Percentiles rank a stretch among this genome's conserved stretches.
phyloP scores from a whole-genome alignment of 2,329 filamentous ascomycete genomes.

The Thielaviopsis musarum region DNA sequence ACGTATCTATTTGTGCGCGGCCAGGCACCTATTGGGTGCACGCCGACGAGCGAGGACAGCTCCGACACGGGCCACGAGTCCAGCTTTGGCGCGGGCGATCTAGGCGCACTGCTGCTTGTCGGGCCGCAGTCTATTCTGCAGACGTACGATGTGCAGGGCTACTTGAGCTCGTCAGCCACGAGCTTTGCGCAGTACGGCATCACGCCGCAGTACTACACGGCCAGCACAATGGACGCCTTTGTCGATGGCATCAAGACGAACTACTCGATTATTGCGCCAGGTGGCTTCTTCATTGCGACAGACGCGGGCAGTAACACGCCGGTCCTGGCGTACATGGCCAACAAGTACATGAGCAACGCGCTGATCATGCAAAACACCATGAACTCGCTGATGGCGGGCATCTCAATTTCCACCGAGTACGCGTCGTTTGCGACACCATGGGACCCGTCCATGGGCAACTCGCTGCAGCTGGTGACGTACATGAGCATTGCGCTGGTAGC shows the following conservation, averaged over 20 bases:
- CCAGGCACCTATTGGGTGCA: slow-evolving; percentile 20
- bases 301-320: slow-evolving; percentile 34
- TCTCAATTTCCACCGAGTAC: slow-evolving; percentile 54
- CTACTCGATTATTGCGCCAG: slow-evolving; percentile 54
- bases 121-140: slow-evolving; percentile 3
- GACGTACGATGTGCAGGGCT: neutral
- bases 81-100: slow-evolving; percentile 20
- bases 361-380: slow-evolving; percentile 50
- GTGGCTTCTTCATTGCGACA: slow-evolving; percentile 58
- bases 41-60: slow-evolving; percentile 25
- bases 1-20: slow-evolving; percentile 58
- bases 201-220: slow-evolving; percentile 18
- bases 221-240: slow-evolving; percentile 50
- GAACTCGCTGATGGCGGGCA: slow-evolving; percentile 48
- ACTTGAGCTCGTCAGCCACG: slow-evolving; percentile 3
- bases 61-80: slow-evolving; percentile 19
- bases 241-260: slow-evolving; percentile 43
- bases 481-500: slow-evolving; percentile 62
- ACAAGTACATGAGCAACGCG: slow-evolving; percentile 37
- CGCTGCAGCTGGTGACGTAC: slow-evolving; percentile 66
- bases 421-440: slow-evolving; percentile 62
- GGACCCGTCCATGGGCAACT: slow-evolving; percentile 49
- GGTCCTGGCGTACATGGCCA: slow-evolving; percentile 55
- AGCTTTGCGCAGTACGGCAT: slow-evolving; percentile 9
- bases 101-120: slow-evolving; percentile 13